These are phyloP conservation scores for Plasmodium ovale DNA, from an alignment of 169 alveolate genomes.

Conservation along the genomic window DNA sequence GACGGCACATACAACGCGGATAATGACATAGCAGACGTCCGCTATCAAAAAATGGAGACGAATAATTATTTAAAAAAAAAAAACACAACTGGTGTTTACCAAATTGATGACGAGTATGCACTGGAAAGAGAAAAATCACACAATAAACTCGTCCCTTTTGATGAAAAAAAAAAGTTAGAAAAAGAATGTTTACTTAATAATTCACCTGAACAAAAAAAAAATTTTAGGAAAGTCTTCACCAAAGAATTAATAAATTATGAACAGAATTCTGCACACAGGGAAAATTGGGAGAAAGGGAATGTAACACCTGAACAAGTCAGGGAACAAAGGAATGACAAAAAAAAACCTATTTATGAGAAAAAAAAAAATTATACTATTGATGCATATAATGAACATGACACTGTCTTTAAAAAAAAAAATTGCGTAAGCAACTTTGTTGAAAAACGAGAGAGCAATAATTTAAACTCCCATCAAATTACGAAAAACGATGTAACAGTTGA, in stretches of 20 bases:
- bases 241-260: background rate
- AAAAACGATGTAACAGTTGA: background rate
- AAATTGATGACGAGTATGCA: background rate
- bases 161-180: background rate
- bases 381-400: background rate
- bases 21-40: too few relatives aligned
- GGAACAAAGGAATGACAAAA: background rate
- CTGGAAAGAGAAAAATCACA: background rate
- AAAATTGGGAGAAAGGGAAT: background rate
- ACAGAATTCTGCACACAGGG: background rate
- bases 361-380: background rate
- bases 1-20: too few relatives aligned
- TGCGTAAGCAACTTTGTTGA: background rate
- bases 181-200: background rate
- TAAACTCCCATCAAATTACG: background rate
- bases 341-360: background rate
- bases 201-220: background rate
- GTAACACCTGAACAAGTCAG: constrained; percentile 5
- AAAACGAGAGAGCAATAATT: background rate
- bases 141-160: background rate
- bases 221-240: background rate
- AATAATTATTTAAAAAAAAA: background rate
- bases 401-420: background rate
- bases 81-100: background rate
- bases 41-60: background rate